Percentiles rank a stretch among this genome's conserved stretches.
Evolutionary conservation across 2,329 filamentous ascomycete species (phyloP).

Genomic region (Celoporthe dispersa): DNA sequence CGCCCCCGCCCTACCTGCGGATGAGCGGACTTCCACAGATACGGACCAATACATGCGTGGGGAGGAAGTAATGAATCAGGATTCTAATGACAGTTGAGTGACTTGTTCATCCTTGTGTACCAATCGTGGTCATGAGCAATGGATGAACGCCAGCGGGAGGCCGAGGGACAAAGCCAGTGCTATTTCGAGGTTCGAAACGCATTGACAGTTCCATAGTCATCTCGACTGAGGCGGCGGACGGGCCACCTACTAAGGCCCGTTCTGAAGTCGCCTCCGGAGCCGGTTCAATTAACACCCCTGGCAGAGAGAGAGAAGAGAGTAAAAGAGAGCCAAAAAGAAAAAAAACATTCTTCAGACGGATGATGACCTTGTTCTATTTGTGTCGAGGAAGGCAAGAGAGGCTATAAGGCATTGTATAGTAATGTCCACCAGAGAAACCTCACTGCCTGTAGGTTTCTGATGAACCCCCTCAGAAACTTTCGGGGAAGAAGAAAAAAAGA

Average conservation of each 20-base stretch:
- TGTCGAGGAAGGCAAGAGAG: not conserved
- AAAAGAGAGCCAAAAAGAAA: not conserved
- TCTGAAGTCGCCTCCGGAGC: conserved; percentile 2
- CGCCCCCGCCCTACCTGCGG: not conserved
- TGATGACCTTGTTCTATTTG: not conserved
- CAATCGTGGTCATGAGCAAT: not conserved
- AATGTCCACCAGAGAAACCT: not conserved
- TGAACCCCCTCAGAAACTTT: not conserved
- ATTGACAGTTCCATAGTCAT: conserved; percentile 19
- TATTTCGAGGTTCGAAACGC: conserved; percentile 21
- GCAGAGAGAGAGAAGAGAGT: not conserved
- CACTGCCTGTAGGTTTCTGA: not conserved
- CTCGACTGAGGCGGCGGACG: conserved; percentile 23
- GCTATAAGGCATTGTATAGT: not conserved
- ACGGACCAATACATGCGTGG: not conserved
- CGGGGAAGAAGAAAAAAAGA: too few relatives aligned
- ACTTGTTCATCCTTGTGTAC: not conserved
- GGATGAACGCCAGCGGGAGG: not conserved
- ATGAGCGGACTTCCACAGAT: not conserved
- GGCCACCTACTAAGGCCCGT: conserved; percentile 18
- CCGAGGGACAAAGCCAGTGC: conserved; percentile 9
- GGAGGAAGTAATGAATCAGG: not conserved
- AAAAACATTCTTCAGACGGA: not conserved
- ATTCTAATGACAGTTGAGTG: not conserved
- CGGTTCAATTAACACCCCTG: not conserved